Percentiles rank a stretch among this genome's conserved stretches.
Evolutionary conservation across 352 stramenopile species (phyloP).

Genomic region (Phytophthora rubi): DNA sequence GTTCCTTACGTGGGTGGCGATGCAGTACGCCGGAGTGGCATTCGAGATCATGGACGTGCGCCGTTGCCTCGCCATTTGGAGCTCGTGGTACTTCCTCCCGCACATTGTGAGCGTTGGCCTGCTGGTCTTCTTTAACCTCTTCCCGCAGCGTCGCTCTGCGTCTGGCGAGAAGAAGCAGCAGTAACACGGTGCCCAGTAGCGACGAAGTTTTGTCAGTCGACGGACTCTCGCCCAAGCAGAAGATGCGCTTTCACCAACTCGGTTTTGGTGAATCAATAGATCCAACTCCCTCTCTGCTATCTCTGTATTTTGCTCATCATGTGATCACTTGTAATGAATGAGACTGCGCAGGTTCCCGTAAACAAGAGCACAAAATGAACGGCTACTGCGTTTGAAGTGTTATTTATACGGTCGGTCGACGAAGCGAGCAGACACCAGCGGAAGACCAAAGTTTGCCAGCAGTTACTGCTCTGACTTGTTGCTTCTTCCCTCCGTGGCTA

Average conservation of each 20-base stretch:
- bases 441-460: conserved; percentile 27
- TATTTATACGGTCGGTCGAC: conserved; percentile 25
- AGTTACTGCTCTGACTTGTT: conserved; percentile 37
- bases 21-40: conserved; percentile 87
- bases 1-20: conserved; percentile 81
- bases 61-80: conserved; percentile 79
- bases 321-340: conserved; percentile 14
- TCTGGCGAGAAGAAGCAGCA: conserved; percentile 54
- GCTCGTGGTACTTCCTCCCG: conserved; percentile 84
- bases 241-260: conserved; percentile 7
- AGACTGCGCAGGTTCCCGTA: conserved; percentile 19
- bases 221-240: conserved; percentile 11
- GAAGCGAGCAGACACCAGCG: background rate
- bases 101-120: conserved; percentile 66
- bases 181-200: conserved; percentile 28
- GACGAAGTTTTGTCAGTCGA: background rate
- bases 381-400: background rate
- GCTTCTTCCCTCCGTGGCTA: background rate
- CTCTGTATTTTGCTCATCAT: conserved; percentile 5
- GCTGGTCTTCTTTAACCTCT: conserved; percentile 66
- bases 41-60: conserved; percentile 86
- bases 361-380: background rate
- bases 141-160: conserved; percentile 52
- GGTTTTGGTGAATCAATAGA: conserved; percentile 40
- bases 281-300: conserved; percentile 13